Evolutionary conservation across 2,329 filamentous ascomycete genomes (phyloP).

Genomic region (Colletotrichum sp.): DNA sequence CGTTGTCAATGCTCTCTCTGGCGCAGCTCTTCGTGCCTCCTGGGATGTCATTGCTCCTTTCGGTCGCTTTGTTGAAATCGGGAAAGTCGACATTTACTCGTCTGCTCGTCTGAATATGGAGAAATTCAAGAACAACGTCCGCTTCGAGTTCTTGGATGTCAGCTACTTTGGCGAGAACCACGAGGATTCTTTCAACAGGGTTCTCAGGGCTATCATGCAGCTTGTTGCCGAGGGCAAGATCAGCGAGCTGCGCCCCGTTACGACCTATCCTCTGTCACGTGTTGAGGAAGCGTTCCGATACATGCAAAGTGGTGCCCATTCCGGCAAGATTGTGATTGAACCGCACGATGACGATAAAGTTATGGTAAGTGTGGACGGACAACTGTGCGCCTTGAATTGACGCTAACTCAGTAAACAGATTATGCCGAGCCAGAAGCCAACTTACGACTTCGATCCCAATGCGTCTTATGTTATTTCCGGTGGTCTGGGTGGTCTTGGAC

Average conservation of each 20-base stretch:
- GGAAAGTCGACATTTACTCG: slow-evolving; percentile 39
- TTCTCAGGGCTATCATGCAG: neutral
- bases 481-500: slow-evolving; percentile 29
- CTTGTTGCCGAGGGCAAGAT: neutral
- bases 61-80: slow-evolving; percentile 52
- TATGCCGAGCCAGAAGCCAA: neutral
- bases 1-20: slow-evolving; percentile 45
- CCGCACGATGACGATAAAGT: neutral
- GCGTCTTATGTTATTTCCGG: slow-evolving; percentile 2
- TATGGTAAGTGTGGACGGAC: neutral
- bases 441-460: neutral
- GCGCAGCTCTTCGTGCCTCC: slow-evolving; percentile 44
- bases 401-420: neutral
- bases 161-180: neutral
- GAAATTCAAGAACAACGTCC: slow-evolving; percentile 47
- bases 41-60: slow-evolving; percentile 49
- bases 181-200: neutral
- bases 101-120: slow-evolving; percentile 51
- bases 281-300: slow-evolving; percentile 37
- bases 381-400: neutral
- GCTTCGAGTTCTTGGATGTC: slow-evolving; percentile 50
- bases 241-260: slow-evolving; percentile 24
- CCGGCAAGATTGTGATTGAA: slow-evolving; percentile 40
- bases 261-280: slow-evolving; percentile 23
- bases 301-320: slow-evolving; percentile 39